phyloP scores from a whole-genome alignment of 768 basidiomycete species.

The Termitomyces titanicus region DNA sequence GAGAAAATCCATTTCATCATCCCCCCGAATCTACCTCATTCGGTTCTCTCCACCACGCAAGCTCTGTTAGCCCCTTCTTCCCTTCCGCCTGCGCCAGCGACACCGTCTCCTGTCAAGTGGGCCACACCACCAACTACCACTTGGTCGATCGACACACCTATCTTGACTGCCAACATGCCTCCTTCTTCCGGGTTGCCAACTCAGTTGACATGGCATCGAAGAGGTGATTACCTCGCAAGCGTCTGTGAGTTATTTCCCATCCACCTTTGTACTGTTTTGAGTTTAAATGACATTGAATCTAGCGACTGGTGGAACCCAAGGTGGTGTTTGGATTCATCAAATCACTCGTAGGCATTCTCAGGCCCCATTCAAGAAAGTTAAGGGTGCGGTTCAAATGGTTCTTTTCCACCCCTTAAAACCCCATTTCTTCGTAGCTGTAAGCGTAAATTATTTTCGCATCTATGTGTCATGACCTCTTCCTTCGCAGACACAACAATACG shows the following conservation, averaged over 20 bases:
- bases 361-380: conserved; percentile 95
- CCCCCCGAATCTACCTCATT: conserved; percentile 70
- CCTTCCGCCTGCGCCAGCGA: conserved; percentile 53
- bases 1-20: conserved; percentile 76
- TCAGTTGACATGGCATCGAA: conserved; percentile 89
- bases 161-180: conserved; percentile 61
- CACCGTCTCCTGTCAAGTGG: conserved; percentile 73
- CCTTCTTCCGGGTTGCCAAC: conserved; percentile 65
- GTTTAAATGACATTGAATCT: conserved; percentile 9
- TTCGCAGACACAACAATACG: conserved; percentile 89
- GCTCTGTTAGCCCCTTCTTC: conserved; percentile 57
- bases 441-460: conserved; percentile 25
- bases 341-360: conserved; percentile 91
- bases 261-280: conserved; percentile 1
- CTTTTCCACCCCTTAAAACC: conserved; percentile 94
- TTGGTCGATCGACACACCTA: conserved; percentile 50
- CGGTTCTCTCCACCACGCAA: conserved; percentile 56
- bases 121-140: conserved; percentile 39
- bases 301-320: conserved; percentile 70
- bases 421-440: conserved; percentile 95
- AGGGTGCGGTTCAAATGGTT: conserved; percentile 86
- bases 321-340: conserved; percentile 95
- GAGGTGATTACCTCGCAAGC: conserved; percentile 93
- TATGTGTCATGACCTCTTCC: conserved; percentile 11
- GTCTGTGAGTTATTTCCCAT: conserved; percentile 75